Conservation (phyloP, 2,329 filamentous ascomycete species). For the Fusarium liriodendri region DNA sequence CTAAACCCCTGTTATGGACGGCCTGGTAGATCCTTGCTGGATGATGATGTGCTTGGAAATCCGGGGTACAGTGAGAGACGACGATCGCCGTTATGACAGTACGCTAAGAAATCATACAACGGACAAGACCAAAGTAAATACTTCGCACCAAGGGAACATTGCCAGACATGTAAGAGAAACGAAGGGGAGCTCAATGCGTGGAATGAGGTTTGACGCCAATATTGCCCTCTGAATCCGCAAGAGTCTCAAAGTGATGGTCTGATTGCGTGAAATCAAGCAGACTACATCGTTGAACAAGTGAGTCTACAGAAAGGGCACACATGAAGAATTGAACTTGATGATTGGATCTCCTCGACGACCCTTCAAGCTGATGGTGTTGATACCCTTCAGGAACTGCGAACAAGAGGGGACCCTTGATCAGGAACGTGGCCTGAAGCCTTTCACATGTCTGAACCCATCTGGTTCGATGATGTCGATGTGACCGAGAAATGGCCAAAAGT, state of each 20-base stretch:
- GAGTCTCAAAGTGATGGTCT: background rate
- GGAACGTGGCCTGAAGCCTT: conserved; percentile 7
- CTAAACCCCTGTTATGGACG: background rate
- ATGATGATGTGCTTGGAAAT: background rate
- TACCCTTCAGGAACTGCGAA: conserved; percentile 18
- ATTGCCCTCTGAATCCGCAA: background rate
- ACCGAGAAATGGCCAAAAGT: background rate
- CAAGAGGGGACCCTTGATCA: conserved; percentile 25
- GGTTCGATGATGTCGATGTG: background rate
- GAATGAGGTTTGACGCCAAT: background rate
- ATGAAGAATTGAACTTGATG: background rate
- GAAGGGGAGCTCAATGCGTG: background rate
- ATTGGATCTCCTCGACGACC: background rate
- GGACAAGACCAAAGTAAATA: background rate
- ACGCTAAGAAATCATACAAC: background rate
- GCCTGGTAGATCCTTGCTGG: background rate
- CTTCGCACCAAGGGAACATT: background rate
- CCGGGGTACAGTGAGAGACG: background rate
- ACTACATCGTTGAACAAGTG: background rate
- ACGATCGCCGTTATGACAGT: background rate
- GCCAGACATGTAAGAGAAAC: background rate
- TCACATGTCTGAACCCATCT: conserved; percentile 5
- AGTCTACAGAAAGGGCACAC: background rate
- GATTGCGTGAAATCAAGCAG: background rate
- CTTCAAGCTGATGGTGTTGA: conserved; percentile 24